Conservation (phyloP, 257 asterid species). For the Gynochthodes officinalis region DNA sequence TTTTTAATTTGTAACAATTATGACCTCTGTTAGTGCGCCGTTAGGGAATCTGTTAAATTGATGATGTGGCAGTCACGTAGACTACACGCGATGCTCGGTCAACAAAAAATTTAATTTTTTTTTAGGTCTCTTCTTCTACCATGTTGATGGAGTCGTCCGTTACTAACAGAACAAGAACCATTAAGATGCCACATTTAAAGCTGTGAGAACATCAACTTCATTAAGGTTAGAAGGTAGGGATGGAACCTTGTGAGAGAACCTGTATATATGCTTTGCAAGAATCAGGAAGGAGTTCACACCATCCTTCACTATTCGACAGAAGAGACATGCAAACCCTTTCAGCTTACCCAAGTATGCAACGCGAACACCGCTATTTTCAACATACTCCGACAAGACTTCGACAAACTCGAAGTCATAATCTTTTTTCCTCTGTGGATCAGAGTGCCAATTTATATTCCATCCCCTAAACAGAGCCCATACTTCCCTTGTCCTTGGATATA, state of each 20-base stretch:
- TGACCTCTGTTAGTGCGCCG: no score
- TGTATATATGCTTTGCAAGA: slow-evolving; percentile 33
- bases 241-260: slow-evolving; percentile 60
- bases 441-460: slow-evolving; percentile 49
- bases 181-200: not conserved
- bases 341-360: slow-evolving; percentile 44
- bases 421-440: slow-evolving; percentile 19
- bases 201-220: slow-evolving; percentile 15
- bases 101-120: no score
- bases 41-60: no score
- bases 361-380: slow-evolving; percentile 28
- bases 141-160: no score
- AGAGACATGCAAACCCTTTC: slow-evolving; percentile 38
- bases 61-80: no score
- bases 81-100: no score
- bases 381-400: slow-evolving; percentile 49
- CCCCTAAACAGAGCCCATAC: slow-evolving; percentile 66
- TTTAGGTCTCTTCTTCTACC: no score
- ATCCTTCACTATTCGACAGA: slow-evolving; percentile 21
- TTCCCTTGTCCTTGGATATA: slow-evolving; percentile 55
- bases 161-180: slow-evolving; percentile 16
- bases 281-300: slow-evolving; percentile 25
- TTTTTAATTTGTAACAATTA: no score
- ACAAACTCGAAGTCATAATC: slow-evolving; percentile 42
- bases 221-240: slow-evolving; percentile 28